These are phyloP conservation scores for Yamadazyma songkhlaensis DNA, from an alignment of 1,139 yeast species.

Conservation along the genomic window DNA sequence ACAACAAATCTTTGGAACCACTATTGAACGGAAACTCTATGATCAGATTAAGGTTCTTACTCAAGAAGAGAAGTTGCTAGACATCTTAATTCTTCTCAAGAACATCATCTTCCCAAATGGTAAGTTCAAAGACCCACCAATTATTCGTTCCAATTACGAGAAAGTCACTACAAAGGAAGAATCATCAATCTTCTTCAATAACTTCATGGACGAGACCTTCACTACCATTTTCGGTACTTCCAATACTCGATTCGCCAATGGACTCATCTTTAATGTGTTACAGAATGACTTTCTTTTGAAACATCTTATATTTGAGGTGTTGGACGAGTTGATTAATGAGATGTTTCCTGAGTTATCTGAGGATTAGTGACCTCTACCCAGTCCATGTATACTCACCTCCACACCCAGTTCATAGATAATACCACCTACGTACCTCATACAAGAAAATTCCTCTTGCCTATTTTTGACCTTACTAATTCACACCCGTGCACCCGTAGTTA, in stretches of 20 bases:
- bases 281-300: conserved; percentile 74
- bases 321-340: conserved; percentile 30
- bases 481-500: no score
- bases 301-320: conserved; percentile 56
- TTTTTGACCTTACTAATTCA: no score
- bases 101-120: conserved; percentile 68
- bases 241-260: conserved; percentile 63
- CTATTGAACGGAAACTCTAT: conserved; percentile 72
- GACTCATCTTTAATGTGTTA: conserved; percentile 57
- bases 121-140: conserved; percentile 43
- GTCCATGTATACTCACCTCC: no score
- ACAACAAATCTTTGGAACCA: conserved; percentile 85
- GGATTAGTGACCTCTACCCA: no score
- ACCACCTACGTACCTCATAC: no score
- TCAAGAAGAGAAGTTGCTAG: conserved; percentile 50
- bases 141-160: conserved; percentile 48
- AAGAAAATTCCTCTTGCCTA: no score
- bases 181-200: conserved; percentile 54
- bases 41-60: conserved; percentile 30
- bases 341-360: conserved; percentile 26
- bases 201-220: conserved; percentile 61
- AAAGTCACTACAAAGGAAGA: conserved; percentile 54
- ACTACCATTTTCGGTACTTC: conserved; percentile 73
- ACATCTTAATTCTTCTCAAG: conserved; percentile 40
- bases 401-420: no score